A percentile compares a stretch with the other conserved stretches of the same genome.
phyloP scores from a whole-genome alignment of 129 eudicot species.

The Centaurea solstitialis region DNA sequence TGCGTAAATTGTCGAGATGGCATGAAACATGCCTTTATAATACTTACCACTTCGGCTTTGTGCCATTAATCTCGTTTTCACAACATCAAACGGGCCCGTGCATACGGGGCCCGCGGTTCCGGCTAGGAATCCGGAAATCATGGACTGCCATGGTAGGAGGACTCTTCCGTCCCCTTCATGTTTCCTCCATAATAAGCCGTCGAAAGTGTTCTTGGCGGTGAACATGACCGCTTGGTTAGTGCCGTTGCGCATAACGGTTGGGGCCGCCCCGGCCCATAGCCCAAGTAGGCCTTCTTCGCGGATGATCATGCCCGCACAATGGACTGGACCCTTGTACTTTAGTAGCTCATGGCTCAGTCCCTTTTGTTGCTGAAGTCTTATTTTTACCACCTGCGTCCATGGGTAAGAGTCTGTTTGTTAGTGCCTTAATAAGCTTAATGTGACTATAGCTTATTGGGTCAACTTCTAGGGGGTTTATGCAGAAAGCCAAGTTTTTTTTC shows the following conservation, averaged over 20 bases:
- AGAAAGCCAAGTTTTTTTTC: not conserved
- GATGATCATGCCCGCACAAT: conserved; percentile 72
- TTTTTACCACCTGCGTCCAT: conserved; percentile 76
- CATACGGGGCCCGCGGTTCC: conserved; percentile 87
- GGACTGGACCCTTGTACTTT: conserved; percentile 87
- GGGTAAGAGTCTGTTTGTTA: not conserved
- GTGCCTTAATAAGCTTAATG: not conserved
- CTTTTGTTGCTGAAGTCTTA: conserved; percentile 87
- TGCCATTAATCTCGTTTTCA: conserved; percentile 95
- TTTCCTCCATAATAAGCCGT: conserved; percentile 69
- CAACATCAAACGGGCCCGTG: conserved; percentile 97
- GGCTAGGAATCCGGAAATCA: conserved; percentile 90
- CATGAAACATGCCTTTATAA: conserved; percentile 89
- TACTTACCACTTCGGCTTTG: conserved; percentile 65
- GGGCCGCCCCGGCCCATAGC: conserved; percentile 95
- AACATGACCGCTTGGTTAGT: conserved; percentile 98
- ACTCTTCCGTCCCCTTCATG: conserved; percentile 84
- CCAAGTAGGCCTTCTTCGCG: conserved; percentile 89
- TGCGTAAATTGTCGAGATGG: conserved; percentile 62
- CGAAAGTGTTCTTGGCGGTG: conserved; percentile 81
- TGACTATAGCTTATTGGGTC: not conserved
- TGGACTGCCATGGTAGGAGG: conserved; percentile 88
- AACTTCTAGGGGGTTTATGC: not conserved
- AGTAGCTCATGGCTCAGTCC: conserved; percentile 78
- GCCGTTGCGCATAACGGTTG: conserved; percentile 94